Conservation (phyloP, 148 eudicot genomes). For the Persicaria maculosa region DNA sequence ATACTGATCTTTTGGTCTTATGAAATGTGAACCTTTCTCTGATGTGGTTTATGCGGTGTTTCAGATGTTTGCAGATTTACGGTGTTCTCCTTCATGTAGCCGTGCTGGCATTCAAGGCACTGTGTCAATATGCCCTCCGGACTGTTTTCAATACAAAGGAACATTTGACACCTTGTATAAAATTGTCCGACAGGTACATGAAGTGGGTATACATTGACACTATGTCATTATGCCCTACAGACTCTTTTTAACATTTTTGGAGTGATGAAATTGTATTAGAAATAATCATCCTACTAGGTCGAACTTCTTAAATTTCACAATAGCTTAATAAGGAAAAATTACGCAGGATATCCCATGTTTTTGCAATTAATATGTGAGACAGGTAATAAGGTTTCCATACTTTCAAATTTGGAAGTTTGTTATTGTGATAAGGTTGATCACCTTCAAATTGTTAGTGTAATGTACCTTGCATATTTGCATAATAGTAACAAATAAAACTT, state of each 20-base stretch:
- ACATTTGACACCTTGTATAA: slow-evolving; percentile 86
- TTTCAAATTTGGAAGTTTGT: background rate
- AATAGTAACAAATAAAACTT: background rate
- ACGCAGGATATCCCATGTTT: background rate
- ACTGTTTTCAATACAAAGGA: slow-evolving; percentile 95
- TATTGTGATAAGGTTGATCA: background rate
- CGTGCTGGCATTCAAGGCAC: slow-evolving; percentile 96
- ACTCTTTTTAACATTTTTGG: background rate
- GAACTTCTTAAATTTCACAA: background rate
- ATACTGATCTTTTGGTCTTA: background rate
- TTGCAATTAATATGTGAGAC: too few relatives aligned
- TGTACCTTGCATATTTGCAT: background rate
- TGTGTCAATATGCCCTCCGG: slow-evolving; percentile 89
- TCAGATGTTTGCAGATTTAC: slow-evolving; percentile 95
- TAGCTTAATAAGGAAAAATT: background rate
- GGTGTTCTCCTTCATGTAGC: slow-evolving; percentile 87
- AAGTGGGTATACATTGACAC: background rate
- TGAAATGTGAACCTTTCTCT: background rate
- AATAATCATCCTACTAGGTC: background rate
- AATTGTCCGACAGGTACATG: slow-evolving; percentile 78
- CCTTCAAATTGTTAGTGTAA: background rate
- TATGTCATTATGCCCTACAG: background rate
- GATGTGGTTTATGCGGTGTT: slow-evolving; percentile 18
- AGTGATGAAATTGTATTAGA: background rate
- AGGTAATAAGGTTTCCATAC: too few relatives aligned